These are phyloP conservation scores for Saprolegnia diclina DNA, from an alignment of 352 stramenopile species.

Conservation along the genomic window DNA sequence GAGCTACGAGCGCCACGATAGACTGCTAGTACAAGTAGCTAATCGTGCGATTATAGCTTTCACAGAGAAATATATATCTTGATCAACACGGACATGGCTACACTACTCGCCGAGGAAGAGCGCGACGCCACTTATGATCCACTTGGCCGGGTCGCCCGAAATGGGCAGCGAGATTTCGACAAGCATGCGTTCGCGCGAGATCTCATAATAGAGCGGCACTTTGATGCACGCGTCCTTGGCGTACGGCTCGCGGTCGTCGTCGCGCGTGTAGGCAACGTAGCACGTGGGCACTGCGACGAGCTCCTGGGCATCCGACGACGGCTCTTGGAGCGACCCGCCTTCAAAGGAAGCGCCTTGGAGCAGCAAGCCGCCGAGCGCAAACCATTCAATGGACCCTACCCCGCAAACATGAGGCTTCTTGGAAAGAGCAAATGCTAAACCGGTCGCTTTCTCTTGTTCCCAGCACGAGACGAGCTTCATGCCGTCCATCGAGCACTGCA, in stretches of 20 bases:
- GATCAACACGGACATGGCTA: not conserved
- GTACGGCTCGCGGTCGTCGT: constrained; percentile 65
- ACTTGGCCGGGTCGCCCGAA: constrained; percentile 57
- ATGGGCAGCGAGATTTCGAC: constrained; percentile 80
- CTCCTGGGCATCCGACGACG: constrained; percentile 75
- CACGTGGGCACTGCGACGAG: constrained; percentile 73
- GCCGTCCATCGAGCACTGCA: constrained; percentile 84
- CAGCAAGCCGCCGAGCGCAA: constrained; percentile 70
- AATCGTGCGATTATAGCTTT: too few relatives aligned
- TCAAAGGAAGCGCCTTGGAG: constrained; percentile 87
- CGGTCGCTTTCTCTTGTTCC: constrained; percentile 58
- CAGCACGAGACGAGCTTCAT: constrained; percentile 88
- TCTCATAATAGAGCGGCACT: constrained; percentile 75
- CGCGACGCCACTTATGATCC: constrained; percentile 75
- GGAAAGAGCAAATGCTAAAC: too few relatives aligned
- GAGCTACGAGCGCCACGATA: too few relatives aligned
- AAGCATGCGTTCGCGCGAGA: constrained; percentile 67
- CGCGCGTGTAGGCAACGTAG: constrained; percentile 72
- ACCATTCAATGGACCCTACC: constrained; percentile 56
- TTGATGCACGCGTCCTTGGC: constrained; percentile 66
- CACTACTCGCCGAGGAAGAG: constrained; percentile 72
- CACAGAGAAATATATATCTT: too few relatives aligned
- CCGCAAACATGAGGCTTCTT: not conserved
- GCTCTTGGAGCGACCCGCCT: constrained; percentile 65
- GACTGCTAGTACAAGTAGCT: too few relatives aligned